Evolutionary conservation across 2,329 filamentous ascomycete species (phyloP).

Genomic region (Neonectria hederae): DNA sequence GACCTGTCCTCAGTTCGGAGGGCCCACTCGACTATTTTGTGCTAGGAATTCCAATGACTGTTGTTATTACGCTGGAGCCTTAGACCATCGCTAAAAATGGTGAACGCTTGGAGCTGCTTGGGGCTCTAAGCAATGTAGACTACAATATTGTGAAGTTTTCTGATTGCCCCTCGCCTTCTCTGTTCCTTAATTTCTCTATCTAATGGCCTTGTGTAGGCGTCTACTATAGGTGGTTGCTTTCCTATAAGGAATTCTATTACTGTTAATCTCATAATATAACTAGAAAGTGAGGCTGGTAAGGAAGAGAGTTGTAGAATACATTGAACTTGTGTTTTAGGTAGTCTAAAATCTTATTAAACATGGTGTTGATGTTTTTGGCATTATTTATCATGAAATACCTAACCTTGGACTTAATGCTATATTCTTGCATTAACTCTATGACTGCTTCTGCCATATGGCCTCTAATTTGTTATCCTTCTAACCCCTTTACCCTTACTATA

Average conservation of each 20-base stretch:
- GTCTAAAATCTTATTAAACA: background rate
- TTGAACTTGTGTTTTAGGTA: background rate
- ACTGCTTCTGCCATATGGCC: no score
- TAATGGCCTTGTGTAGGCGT: background rate
- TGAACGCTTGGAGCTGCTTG: background rate
- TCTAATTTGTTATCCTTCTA: no score
- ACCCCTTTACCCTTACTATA: no score
- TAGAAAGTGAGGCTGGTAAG: background rate
- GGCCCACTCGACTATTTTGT: background rate
- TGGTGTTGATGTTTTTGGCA: no score
- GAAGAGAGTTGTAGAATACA: background rate
- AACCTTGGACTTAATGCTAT: no score
- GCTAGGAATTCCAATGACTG: constrained; percentile 1
- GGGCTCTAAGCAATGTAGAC: background rate
- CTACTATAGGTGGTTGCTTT: background rate
- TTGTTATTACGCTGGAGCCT: background rate
- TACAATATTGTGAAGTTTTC: background rate
- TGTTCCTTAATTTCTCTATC: background rate
- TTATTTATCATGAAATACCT: no score
- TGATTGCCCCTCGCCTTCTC: background rate
- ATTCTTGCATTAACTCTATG: no score
- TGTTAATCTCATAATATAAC: background rate
- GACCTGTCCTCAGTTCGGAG: background rate
- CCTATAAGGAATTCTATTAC: background rate
- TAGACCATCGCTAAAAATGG: background rate